phyloP scores from a whole-genome alignment of 495 filamentous ascomycete species.

The Chaetomium fimeti region DNA sequence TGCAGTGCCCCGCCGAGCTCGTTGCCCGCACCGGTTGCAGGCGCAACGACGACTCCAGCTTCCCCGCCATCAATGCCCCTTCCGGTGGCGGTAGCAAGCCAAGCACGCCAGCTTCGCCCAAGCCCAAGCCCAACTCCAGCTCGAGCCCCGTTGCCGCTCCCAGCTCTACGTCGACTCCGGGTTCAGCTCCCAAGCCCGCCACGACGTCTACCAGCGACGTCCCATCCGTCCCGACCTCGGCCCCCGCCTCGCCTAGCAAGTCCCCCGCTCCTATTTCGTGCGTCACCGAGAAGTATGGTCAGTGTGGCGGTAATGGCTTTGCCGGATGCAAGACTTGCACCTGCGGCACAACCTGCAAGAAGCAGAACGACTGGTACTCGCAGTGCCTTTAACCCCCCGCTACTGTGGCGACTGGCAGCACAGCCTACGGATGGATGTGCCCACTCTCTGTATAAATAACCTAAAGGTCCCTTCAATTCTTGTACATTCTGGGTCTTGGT shows the following conservation, averaged over 20 bases:
- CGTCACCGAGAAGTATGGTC: constrained; percentile 32
- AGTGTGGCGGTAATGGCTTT: constrained; percentile 48
- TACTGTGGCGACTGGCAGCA: too few species aligned
- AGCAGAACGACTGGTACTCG: constrained; percentile 43
- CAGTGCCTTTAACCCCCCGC: constrained; percentile 31
- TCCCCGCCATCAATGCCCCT: constrained; percentile 32
- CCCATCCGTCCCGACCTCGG: constrained; percentile 5
- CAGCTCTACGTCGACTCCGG: constrained; percentile 16
- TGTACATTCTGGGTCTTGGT: too few species aligned
- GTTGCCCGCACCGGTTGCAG: constrained; percentile 53
- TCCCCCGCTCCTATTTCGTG: constrained; percentile 19
- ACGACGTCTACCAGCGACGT: constrained; percentile 12
- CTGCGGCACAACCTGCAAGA: constrained; percentile 37
- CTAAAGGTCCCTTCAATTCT: too few species aligned
- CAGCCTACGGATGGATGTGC: too few species aligned
- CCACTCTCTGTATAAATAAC: too few species aligned
- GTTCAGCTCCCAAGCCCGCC: constrained; percentile 27
- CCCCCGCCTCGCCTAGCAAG: background rate
- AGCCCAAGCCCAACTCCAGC: constrained; percentile 13
- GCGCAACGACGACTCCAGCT: constrained; percentile 36
- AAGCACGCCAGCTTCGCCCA: background rate
- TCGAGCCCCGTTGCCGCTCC: background rate
- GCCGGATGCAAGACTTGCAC: constrained; percentile 42
- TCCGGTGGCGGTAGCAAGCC: constrained; percentile 8
- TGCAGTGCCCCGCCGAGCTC: constrained; percentile 55